Evolutionary conservation across 163 green algal genomes (phyloP).

Genomic region (Scenedesmus sp.): DNA sequence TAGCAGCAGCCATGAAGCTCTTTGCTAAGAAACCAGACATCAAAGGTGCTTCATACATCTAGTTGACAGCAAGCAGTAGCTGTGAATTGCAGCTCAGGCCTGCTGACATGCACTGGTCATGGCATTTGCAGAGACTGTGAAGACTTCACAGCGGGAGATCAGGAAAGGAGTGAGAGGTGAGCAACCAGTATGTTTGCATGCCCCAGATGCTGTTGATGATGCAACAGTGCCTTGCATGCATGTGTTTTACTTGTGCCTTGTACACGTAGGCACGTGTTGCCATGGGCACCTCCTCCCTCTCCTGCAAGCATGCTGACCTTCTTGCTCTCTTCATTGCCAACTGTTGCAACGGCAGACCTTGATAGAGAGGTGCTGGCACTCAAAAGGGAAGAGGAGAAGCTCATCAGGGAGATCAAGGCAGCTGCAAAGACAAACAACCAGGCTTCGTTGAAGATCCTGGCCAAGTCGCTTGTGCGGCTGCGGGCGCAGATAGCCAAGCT

Average conservation of each 20-base stretch:
- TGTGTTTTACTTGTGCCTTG: too few species aligned
- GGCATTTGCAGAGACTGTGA: constrained; percentile 43
- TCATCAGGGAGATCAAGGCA: constrained; percentile 85
- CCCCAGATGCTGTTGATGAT: background rate
- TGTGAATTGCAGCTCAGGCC: background rate
- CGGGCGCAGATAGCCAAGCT: constrained; percentile 81
- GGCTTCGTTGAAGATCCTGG: constrained; percentile 72
- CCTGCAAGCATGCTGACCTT: background rate
- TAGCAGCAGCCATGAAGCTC: constrained; percentile 32
- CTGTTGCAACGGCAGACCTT: constrained; percentile 71
- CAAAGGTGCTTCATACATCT: background rate
- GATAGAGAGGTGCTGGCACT: constrained; percentile 80
- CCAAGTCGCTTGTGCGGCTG: constrained; percentile 88
- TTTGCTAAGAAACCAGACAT: constrained; percentile 50
- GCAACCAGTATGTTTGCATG: background rate
- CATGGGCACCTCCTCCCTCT: background rate
- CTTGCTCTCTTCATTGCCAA: background rate
- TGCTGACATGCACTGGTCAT: background rate
- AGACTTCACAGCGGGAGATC: constrained; percentile 42
- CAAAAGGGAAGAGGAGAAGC: constrained; percentile 85
- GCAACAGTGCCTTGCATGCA: background rate
- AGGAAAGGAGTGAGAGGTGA: constrained; percentile 41
- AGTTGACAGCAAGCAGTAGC: background rate
- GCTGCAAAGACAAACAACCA: constrained; percentile 81
- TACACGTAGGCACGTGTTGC: background rate